phyloP scores from a whole-genome alignment of 192 early-diverging fungal species.

The Backusella morwellensis region DNA sequence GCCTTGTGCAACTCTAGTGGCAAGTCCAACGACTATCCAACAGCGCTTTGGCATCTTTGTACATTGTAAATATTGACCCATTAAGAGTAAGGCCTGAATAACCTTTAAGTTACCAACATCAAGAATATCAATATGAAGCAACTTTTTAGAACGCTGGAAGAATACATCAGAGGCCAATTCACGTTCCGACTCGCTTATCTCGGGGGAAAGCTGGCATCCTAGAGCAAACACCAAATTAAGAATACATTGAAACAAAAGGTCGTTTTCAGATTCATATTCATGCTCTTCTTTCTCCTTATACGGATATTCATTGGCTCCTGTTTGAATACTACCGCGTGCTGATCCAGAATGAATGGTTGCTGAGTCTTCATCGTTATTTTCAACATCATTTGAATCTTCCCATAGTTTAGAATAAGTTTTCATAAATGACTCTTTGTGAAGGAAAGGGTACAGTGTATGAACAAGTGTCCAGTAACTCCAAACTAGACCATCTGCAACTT shows the following conservation, averaged over 20 bases:
- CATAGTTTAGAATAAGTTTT: constrained; percentile 16
- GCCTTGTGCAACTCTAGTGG: constrained; percentile 15
- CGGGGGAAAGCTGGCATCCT: constrained; percentile 14
- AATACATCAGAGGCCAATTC: constrained; percentile 13
- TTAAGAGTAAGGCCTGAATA: constrained; percentile 13
- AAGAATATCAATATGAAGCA: constrained; percentile 17
- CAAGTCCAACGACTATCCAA: constrained; percentile 16
- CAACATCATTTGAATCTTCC: constrained; percentile 7
- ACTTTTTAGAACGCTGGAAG: constrained; percentile 14
- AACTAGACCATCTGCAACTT: constrained; percentile 8
- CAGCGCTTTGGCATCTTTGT: constrained; percentile 10
- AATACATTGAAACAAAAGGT: constrained; percentile 16
- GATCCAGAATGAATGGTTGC: neutral
- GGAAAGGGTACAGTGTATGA: constrained; percentile 21
- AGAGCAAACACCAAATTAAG: constrained; percentile 20
- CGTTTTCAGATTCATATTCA: constrained; percentile 7
- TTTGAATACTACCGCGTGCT: neutral
- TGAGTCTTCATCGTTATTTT: neutral
- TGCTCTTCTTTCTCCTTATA: constrained; percentile 1
- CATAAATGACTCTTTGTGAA: constrained; percentile 18
- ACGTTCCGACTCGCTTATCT: constrained; percentile 2
- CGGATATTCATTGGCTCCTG: neutral
- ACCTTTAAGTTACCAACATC: constrained; percentile 15
- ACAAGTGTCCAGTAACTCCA: constrained; percentile 15
- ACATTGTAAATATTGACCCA: constrained; percentile 22